phyloP scores from a whole-genome alignment of 805 yeast genomes.

The Wickerhamomyces sydowiorum region DNA sequence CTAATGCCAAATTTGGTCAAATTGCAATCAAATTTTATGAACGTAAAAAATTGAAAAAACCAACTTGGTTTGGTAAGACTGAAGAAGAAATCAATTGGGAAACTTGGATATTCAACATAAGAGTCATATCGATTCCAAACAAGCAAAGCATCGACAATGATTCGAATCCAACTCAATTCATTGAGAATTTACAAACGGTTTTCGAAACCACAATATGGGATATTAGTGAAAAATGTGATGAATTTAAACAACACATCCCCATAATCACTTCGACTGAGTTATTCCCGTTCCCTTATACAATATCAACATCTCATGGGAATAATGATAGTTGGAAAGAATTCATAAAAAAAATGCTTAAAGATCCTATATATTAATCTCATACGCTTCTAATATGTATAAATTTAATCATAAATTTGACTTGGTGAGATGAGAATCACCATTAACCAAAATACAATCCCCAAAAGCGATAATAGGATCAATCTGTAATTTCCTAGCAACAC shows the following conservation, averaged over 20 bases:
- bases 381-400: neutral
- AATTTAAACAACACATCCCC: constrained; percentile 63
- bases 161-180: constrained; percentile 6
- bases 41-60: constrained; percentile 35
- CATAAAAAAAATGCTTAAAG: constrained; percentile 37
- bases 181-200: constrained; percentile 26
- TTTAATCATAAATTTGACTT: constrained; percentile 30
- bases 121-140: constrained; percentile 31
- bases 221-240: constrained; percentile 49
- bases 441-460: constrained; percentile 67
- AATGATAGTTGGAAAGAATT: constrained; percentile 25
- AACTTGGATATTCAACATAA: constrained; percentile 55
- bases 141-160: too few relatives aligned
- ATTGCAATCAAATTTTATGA: constrained; percentile 34
- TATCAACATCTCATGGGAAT: constrained; percentile 25
- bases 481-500: constrained; percentile 29
- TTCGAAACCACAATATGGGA: constrained; percentile 36
- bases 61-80: constrained; percentile 46
- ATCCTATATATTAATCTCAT: constrained; percentile 6
- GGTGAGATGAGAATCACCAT: constrained; percentile 47
- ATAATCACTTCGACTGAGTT: constrained; percentile 62
- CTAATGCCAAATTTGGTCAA: constrained; percentile 24
- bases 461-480: constrained; percentile 34
- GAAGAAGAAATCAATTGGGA: constrained; percentile 60
- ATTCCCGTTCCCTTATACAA: constrained; percentile 57